Base-by-base conservation (phyloP, 148 eudicot species). In the Rhododendron henanense region DNA sequence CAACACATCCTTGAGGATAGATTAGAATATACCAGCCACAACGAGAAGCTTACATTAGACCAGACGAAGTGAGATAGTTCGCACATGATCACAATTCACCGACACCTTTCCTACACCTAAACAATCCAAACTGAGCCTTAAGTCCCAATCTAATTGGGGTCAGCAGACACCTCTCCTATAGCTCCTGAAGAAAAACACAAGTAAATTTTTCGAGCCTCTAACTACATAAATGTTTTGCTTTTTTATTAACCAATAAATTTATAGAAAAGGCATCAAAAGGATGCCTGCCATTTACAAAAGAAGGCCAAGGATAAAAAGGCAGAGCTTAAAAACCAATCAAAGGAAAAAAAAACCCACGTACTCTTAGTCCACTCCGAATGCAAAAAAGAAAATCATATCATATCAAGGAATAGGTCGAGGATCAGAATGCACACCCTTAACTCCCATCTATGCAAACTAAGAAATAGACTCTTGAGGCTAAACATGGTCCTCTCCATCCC, bases 1-100 rank as follows among this genome's bases (percentile, higher is more conserved):
- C 99, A 85, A 94, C 99, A 89, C 99, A 95, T 39, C 98, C 98
- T 86, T 95, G 99, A 79, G 99, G 98, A 87, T 96, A 96, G 79
- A 96, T 94, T 85, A 96, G 88, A 73, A 96, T 94, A 82, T 96
- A 96, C 98, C 96, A 94, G 90, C 83, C 85, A 90, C 63, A 39
- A 59, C 1, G 69, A 19, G 15, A 87, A 79, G 39, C 50, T 31
- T n/a, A 79, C 28, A 31, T 78, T 33, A 33, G 53, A 71, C 19
- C 59, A 35, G 10, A 59, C 5, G 21, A 21, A 59, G 4, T 2
- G 23, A 48, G 51, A 21, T 16, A 83, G 48, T 31, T 39, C 15
- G 5, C 39, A 63, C 25, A 63, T 63, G 69, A 63, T 63, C 69
- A 63, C 25, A 7, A 23, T 63, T 63, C 31, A 63, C 21, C 4